Percentiles rank a stretch among this genome's conserved stretches.
Conservation (phyloP, 2,329 filamentous ascomycete species). For the Cladorrhinum sp. region DNA sequence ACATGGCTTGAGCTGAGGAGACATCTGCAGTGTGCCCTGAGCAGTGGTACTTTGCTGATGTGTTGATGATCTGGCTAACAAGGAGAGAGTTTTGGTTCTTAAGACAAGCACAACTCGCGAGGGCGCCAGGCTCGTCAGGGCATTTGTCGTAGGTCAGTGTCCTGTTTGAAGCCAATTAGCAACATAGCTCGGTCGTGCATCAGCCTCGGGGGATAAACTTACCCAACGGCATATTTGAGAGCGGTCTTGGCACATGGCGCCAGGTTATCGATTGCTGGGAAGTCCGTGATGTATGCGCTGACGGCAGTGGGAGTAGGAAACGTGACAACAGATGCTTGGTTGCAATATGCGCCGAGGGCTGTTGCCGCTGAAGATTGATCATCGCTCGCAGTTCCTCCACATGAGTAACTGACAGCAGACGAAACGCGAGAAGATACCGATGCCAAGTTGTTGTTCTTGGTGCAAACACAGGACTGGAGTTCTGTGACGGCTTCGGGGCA, state of each 20-base stretch:
- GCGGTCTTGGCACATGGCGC: slow-evolving; percentile 43
- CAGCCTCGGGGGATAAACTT: slow-evolving; percentile 24
- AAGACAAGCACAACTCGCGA: slow-evolving; percentile 51
- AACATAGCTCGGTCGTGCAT: too few species aligned
- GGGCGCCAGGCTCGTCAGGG: slow-evolving; percentile 27
- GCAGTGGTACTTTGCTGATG: slow-evolving; percentile 44
- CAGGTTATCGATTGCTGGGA: slow-evolving; percentile 42
- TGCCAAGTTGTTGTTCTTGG: slow-evolving; percentile 42
- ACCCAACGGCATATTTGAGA: slow-evolving; percentile 39
- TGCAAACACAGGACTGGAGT: slow-evolving; percentile 53
- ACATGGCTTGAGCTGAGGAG: slow-evolving; percentile 48
- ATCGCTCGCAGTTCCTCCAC: slow-evolving; percentile 46
- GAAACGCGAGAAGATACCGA: slow-evolving; percentile 40
- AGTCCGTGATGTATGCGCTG: slow-evolving; percentile 48
- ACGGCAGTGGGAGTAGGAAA: slow-evolving; percentile 47
- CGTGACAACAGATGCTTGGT: slow-evolving; percentile 37
- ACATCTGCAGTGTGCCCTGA: slow-evolving; percentile 46
- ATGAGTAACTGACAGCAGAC: slow-evolving; percentile 40
- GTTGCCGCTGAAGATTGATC: slow-evolving; percentile 47
- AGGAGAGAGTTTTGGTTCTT: slow-evolving; percentile 48
- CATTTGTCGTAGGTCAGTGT: slow-evolving; percentile 24
- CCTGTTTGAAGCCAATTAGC: background rate
- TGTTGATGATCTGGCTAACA: slow-evolving; percentile 43
- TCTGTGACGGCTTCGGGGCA: slow-evolving; percentile 44
- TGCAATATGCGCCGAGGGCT: slow-evolving; percentile 49